Base-by-base conservation (phyloP, 2,329 filamentous ascomycete genomes). In the Aspergillus sp. region DNA sequence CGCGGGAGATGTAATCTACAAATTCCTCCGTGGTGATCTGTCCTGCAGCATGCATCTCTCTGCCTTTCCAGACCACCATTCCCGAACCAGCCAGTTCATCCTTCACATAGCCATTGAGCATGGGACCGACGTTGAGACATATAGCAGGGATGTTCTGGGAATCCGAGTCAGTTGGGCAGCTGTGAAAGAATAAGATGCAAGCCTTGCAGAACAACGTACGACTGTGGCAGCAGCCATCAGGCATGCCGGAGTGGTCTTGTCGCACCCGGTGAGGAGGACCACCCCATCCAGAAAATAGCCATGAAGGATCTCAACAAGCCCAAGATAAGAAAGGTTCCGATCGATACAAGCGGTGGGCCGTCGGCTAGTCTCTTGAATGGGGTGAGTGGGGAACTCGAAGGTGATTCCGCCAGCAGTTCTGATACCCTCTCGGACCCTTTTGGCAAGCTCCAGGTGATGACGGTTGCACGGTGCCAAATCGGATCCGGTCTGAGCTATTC, bases 191-290 rank as follows among this genome's bases (percentile, higher is more conserved):
- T 2, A 4, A 38, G 9, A 25, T 13, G 23, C 25, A 9, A 15
- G 30, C 2, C 17, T 32, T 28, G 41, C 15, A 4, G 36, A 15
- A 39, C 36, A 19, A 72, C 70, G 59, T 60, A 79, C 77, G 68
- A 84, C 75, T 2, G 81, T 82, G 41, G 81, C 80, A 4, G 81
- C 81, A 13, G 81, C 81, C 81, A 84, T 84, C 50, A 84, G 69
- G 55, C 75, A 79, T 13, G 80, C 81, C 13, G 81, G 81, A 0
- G 81, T 83, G 5, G 81, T 84, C 75, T 84, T 84, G 63, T 84
- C 81, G 69, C 81, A 84, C 8, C 81, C 81, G 0, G 81, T 83
- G 53, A 83, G 72, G 25, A 83, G 69, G 15, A 84, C 81, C 21
- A 84, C 78, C 21, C 81, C 81, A 65, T 84, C 81, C 52, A 84